Evolutionary conservation across 2,329 filamentous ascomycete species (phyloP), one percentile per base, ranked within the genome.

Genomic region (Ophiocordyceps camponoti-saundersi): DNA sequence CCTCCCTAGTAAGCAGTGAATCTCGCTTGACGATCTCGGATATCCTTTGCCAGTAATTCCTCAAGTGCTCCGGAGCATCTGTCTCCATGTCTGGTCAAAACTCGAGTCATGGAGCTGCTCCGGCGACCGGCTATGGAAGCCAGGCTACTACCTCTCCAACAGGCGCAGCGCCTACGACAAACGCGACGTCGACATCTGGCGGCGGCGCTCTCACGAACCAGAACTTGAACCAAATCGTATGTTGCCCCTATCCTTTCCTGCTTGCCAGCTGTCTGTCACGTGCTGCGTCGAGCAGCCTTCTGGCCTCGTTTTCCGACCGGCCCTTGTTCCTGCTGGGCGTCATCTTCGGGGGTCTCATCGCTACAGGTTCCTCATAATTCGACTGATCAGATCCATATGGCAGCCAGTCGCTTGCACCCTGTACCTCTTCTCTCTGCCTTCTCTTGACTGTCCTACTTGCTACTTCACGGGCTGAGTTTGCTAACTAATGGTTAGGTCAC

Each of bases 171-270:
- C 53, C 60, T 23, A 53, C 56, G 8, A 57, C 66, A 18, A 53
- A 64, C 6, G 50, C 61, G 29, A 51, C 65, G 2, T 56, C 65
- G 6, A 56, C 55, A 7, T 34, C 53, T 12, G 47, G 49, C 32
- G 51, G 51, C 8, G 53, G 56, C 20, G 62, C 66, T 11, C 80
- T 87, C 65, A 87, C 83, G 2, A 87, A 90, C 52, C 86, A 93
- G 57, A 94, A 95, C 59, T 65, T 95, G 1, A 96, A 96, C 57
- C 88, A 95, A 56, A 96, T 96, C 64, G 90, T 95, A 74, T 75
- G 89, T 69, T 29, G 13, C 71, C 43, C 45, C 32, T 46, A 42
- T 3, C 5, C 18, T 40, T 30, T 44, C 26, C 18, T 47, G 43
- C 51, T 11, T 42, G 26, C 30, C 15, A n/a, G 11, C 42, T 36